Evolutionary conservation across 1,284 basidiomycete species (phyloP).

Genomic region (Thelephora terrestris): DNA sequence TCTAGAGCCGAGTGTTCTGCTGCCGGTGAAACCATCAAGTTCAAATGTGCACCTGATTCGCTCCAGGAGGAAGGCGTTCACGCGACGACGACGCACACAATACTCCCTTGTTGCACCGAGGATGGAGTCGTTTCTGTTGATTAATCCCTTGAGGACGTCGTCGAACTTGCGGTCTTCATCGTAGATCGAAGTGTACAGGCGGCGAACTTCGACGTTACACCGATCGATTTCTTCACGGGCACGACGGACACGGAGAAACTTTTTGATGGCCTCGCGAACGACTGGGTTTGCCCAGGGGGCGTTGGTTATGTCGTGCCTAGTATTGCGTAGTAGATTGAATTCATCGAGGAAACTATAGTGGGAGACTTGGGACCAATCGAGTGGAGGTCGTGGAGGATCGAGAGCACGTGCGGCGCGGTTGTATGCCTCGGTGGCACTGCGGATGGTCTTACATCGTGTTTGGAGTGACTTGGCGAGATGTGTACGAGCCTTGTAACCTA

Average conservation of each 20-base stretch:
- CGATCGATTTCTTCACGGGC: slow-evolving; percentile 24
- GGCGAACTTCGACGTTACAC: slow-evolving; percentile 21
- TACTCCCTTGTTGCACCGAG: slow-evolving; percentile 6
- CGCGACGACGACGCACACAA: slow-evolving; percentile 1
- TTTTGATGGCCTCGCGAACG: too few relatives aligned
- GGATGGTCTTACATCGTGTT: slow-evolving; percentile 16
- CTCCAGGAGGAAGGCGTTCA: too few relatives aligned
- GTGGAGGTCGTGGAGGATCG: too few relatives aligned
- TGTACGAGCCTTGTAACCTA: slow-evolving; percentile 16
- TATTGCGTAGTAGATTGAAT: slow-evolving; percentile 25
- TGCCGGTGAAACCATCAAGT: slow-evolving; percentile 6
- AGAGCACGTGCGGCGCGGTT: too few relatives aligned
- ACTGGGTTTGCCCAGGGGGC: too few relatives aligned
- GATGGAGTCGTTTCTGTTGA: not conserved
- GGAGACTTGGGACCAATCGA: slow-evolving; percentile 19
- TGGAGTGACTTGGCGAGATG: slow-evolving; percentile 18
- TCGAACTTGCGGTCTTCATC: slow-evolving; percentile 17
- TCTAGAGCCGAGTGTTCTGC: not conserved
- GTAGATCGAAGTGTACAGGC: slow-evolving; percentile 16
- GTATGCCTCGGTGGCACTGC: too few relatives aligned
- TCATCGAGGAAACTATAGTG: slow-evolving; percentile 26
- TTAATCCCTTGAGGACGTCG: slow-evolving; percentile 3
- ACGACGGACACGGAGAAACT: too few relatives aligned
- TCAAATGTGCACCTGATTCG: slow-evolving; percentile 6
- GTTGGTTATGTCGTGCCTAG: slow-evolving; percentile 18